Percentiles rank a stretch among this genome's conserved stretches.
These are phyloP conservation scores for Tylopilus rubrobrunneus DNA, from an alignment of 768 basidiomycete genomes.

Conservation along the genomic window DNA sequence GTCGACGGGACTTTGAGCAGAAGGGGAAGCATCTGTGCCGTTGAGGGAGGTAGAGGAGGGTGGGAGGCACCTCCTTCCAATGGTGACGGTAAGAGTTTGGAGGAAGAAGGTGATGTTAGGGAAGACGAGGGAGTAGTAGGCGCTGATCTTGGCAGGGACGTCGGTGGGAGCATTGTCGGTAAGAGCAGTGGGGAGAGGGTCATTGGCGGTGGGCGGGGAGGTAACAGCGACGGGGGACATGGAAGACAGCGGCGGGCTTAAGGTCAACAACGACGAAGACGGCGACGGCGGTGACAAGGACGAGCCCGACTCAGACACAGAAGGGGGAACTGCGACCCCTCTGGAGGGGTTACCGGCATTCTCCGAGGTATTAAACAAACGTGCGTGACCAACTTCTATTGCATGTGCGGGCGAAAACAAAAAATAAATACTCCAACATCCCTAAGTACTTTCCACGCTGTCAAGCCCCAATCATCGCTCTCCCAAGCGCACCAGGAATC, in stretches of 20 bases:
- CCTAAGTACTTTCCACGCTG: not conserved
- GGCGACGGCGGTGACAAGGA: not conserved
- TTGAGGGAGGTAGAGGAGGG: conserved; percentile 51
- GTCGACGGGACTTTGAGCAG: conserved; percentile 50
- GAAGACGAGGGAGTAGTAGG: conserved; percentile 92
- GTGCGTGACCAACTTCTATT: conserved; percentile 6
- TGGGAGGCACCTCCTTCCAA: conserved; percentile 83
- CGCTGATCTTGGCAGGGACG: conserved; percentile 75
- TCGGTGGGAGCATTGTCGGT: conserved; percentile 11
- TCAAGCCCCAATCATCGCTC: conserved; percentile 23
- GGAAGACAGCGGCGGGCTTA: conserved; percentile 5
- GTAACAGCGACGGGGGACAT: conserved; percentile 24
- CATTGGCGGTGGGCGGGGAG: conserved; percentile 6
- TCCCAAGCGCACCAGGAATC: conserved; percentile 64
- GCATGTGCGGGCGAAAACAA: too few species aligned
- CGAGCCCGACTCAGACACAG: conserved; percentile 1
- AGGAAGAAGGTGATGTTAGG: conserved; percentile 96
- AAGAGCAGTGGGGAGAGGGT: conserved; percentile 4
- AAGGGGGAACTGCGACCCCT: conserved; percentile 2
- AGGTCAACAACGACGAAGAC: conserved; percentile 6
- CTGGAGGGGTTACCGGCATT: conserved; percentile 8
- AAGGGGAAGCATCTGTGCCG: conserved; percentile 38
- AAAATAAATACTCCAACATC: conserved; percentile 5
- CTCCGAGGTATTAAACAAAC: conserved; percentile 17
- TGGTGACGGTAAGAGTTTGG: conserved; percentile 89